Evolutionary conservation across 164 flowering plant genomes (phyloP).

Genomic region (Vitis labrusca): DNA sequence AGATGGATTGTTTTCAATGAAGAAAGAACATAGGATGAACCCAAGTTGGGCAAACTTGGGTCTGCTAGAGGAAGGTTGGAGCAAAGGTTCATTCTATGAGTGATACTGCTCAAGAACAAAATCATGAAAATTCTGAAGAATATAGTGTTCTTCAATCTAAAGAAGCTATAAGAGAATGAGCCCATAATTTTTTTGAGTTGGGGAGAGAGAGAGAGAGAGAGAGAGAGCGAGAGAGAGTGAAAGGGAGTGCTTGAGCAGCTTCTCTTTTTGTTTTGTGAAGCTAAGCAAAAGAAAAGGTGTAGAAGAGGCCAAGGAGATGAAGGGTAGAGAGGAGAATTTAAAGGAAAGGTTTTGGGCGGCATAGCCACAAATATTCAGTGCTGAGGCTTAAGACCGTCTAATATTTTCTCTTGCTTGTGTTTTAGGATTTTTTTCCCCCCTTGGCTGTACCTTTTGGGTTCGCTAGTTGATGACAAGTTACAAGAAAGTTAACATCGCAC

Average conservation of each 20-base stretch:
- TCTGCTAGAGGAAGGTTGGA: conserved; percentile 32
- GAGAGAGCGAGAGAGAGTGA: conserved; percentile 16
- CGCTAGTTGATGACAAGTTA: conserved; percentile 12
- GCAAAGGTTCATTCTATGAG: conserved; percentile 35
- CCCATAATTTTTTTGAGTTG: conserved; percentile 25
- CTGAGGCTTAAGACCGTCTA: conserved; percentile 36
- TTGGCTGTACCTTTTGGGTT: conserved; percentile 4
- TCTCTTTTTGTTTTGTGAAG: conserved; percentile 18
- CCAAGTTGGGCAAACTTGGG: conserved; percentile 2
- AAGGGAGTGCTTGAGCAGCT: not conserved
- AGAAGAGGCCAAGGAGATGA: conserved; percentile 29
- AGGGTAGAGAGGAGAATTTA: conserved; percentile 50
- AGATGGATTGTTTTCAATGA: conserved; percentile 36
- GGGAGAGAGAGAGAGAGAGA: conserved; percentile 4
- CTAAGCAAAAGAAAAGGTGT: conserved; percentile 30
- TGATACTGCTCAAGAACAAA: conserved; percentile 39
- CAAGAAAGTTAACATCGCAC: conserved; percentile 3
- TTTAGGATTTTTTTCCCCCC: too few relatives aligned
- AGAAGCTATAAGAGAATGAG: conserved; percentile 23
- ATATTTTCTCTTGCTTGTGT: conserved; percentile 8
- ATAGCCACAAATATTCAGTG: conserved; percentile 37
- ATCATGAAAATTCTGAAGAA: conserved; percentile 32
- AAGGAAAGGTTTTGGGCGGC: conserved; percentile 42
- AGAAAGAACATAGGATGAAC: conserved; percentile 14
- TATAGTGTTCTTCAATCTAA: conserved; percentile 24